phyloP scores from a whole-genome alignment of 148 eudicot genomes.

The Chenopodium formosanum region DNA sequence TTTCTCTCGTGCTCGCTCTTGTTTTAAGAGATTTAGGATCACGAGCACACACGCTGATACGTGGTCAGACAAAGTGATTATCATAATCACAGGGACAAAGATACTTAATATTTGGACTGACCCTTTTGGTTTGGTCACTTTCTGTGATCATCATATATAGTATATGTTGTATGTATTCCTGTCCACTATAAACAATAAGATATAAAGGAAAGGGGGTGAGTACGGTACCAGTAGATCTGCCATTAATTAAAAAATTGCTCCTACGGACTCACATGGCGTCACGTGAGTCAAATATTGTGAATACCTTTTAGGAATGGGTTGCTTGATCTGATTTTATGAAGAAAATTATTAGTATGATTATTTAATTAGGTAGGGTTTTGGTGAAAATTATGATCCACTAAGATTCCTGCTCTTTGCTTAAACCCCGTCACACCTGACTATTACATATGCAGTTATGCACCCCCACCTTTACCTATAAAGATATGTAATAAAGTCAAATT shows the following conservation, averaged over 20 bases:
- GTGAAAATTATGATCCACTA: constrained; percentile 29
- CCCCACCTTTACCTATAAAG: background rate
- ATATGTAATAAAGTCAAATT: background rate
- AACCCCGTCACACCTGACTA: constrained; percentile 27
- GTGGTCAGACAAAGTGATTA: constrained; percentile 20
- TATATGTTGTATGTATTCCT: constrained; percentile 6
- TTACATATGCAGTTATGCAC: constrained; percentile 26
- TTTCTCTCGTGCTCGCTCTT: background rate
- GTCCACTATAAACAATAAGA: constrained; percentile 10
- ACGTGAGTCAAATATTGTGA: constrained; percentile 43
- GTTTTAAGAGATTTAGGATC: constrained; percentile 18
- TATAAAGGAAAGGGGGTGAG: background rate
- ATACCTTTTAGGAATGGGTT: background rate
- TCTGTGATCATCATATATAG: constrained; percentile 23
- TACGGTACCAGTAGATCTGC: constrained; percentile 32
- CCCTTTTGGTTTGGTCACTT: constrained; percentile 29
- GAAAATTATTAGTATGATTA: constrained; percentile 3
- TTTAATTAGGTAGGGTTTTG: constrained; percentile 21
- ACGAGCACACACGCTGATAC: constrained; percentile 5
- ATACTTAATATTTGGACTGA: constrained; percentile 30
- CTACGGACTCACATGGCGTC: constrained; percentile 38
- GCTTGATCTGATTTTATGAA: constrained; percentile 15
- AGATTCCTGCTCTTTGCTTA: constrained; percentile 34
- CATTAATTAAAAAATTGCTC: constrained; percentile 13
- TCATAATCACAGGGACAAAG: constrained; percentile 33